Base-by-base conservation (phyloP, 2,329 filamentous ascomycete genomes). In the Diaporthe vaccinii region DNA sequence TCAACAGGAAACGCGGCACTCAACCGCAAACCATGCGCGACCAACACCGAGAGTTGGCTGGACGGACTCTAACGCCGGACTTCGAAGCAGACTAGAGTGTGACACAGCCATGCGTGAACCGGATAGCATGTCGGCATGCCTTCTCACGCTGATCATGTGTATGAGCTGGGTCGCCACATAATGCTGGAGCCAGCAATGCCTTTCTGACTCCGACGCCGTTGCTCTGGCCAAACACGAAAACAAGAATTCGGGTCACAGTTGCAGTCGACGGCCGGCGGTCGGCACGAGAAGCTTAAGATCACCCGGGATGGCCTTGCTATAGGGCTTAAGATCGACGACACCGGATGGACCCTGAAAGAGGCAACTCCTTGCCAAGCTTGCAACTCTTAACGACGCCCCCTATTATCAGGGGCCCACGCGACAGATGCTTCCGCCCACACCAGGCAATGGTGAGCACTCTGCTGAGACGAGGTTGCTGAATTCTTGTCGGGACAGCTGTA, bases 221-320 rank as follows among this genome's bases (percentile, higher is more conserved):
- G 20, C 58, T 44, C 34, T 65, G 34, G 34, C 65, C 34, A 20
- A 31, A 39, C 31, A 28, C 12, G 8, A 61, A 53, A 62, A 62
- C 36, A 53, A 61, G 28, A 34, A 55, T 5, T 10, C 58, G 39
- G 58, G 28, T 34, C 44, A 51, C 20, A 25, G 58, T 65, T 55
- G 58, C 58, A 55, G 17, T 73, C 39, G 58, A 51, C 46, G 58
- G 57, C 34, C 71, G 71, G 65, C 65, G 65, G 65, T 73, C 71
- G 58, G 49, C 46, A 55, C 49, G 12, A 25, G 46, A 57, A 65
- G 36, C 36, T 65, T 62, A 49, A 65, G 49, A 57, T 36, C 25
- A 31, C 36, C 41, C 58, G 59, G 46, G 58, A 62, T 41, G 14
- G 55, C 58, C 58, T 55, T 53, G 59, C 15, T 22, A 20, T n/a